A percentile compares a stretch with the other conserved stretches of the same genome.
Evolutionary conservation across 2,329 filamentous ascomycete species (phyloP).

Genomic region (Monilinia laxa): DNA sequence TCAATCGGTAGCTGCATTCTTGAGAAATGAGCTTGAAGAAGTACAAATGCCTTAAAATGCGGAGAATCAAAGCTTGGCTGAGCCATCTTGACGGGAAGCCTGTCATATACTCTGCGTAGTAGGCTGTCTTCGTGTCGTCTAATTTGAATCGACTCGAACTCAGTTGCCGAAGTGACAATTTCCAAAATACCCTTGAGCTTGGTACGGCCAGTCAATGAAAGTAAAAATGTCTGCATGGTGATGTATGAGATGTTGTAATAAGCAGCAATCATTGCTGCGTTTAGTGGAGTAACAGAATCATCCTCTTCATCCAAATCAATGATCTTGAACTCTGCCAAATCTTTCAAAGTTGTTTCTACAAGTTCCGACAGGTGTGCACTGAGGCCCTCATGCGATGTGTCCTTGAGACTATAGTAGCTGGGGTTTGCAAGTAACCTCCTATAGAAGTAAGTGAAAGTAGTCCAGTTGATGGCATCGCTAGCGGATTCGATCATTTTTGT

Average conservation of each 20-base stretch:
- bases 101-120: conserved; percentile 88
- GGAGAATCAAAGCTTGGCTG: conserved; percentile 86
- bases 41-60: conserved; percentile 97
- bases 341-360: conserved; percentile 88
- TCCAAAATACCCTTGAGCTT: conserved; percentile 97
- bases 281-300: conserved; percentile 82
- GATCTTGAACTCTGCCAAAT: conserved; percentile 88
- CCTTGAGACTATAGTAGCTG: conserved; percentile 89
- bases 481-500: conserved; percentile 93
- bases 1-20: conserved; percentile 96
- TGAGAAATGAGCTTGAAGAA: conserved; percentile 95
- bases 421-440: conserved; percentile 91
- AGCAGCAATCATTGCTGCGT: conserved; percentile 95
- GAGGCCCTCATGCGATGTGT: conserved; percentile 88
- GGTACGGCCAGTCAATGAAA: conserved; percentile 83
- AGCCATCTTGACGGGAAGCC: conserved; percentile 92
- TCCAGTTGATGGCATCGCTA: conserved; percentile 97
- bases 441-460: conserved; percentile 98
- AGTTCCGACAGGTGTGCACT: conserved; percentile 92
- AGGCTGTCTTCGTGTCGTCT: conserved; percentile 87
- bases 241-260: conserved; percentile 99
- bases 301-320: conserved; percentile 95
- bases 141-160: conserved; percentile 94
- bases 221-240: conserved; percentile 97
- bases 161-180: conserved; percentile 93